These are phyloP conservation scores for Karstenula rhodostoma DNA, from an alignment of 2,329 filamentous ascomycete species.

Conservation along the genomic window DNA sequence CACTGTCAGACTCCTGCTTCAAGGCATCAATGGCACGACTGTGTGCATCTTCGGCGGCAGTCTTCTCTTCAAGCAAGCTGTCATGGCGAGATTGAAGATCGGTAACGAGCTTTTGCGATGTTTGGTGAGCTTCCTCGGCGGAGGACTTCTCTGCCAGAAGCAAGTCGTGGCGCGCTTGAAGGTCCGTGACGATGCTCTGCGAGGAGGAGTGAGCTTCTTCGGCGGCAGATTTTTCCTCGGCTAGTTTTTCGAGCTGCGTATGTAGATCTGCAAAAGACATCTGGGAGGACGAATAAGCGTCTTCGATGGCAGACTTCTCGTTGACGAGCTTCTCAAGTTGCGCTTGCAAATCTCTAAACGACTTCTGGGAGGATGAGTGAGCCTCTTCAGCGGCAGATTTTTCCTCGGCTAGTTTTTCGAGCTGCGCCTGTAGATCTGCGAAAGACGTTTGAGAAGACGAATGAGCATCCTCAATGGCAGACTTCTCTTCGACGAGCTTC, in stretches of 20 bases:
- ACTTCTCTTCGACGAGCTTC: conserved; percentile 28
- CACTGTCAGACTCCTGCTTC: conserved; percentile 40
- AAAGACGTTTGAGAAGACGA: conserved; percentile 30
- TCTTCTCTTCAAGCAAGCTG: conserved; percentile 40
- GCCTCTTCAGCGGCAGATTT: conserved; percentile 27
- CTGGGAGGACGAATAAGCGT: conserved; percentile 33
- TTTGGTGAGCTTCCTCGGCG: conserved; percentile 28
- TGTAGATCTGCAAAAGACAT: conserved; percentile 34
- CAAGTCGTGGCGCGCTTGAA: conserved; percentile 30
- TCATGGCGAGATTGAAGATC: conserved; percentile 43
- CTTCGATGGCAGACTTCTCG: conserved; percentile 31
- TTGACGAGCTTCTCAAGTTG: conserved; percentile 33
- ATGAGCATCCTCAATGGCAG: conserved; percentile 30
- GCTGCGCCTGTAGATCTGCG: conserved; percentile 31
- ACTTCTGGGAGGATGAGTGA: conserved; percentile 19
- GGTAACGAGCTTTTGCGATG: conserved; percentile 35
- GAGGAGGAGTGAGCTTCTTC: conserved; percentile 26
- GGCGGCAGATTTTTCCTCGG: conserved; percentile 27
- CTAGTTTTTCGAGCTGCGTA: conserved; percentile 29
- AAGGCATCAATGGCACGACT: conserved; percentile 37
- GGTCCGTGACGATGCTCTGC: conserved; percentile 26
- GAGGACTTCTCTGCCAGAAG: conserved; percentile 27
- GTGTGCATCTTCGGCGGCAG: conserved; percentile 40
- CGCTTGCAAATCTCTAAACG: conserved; percentile 12
- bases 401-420: conserved; percentile 33